These are phyloP conservation scores for Calonectria hawksworthii DNA, from an alignment of 2,329 filamentous ascomycete species.

Conservation along the genomic window DNA sequence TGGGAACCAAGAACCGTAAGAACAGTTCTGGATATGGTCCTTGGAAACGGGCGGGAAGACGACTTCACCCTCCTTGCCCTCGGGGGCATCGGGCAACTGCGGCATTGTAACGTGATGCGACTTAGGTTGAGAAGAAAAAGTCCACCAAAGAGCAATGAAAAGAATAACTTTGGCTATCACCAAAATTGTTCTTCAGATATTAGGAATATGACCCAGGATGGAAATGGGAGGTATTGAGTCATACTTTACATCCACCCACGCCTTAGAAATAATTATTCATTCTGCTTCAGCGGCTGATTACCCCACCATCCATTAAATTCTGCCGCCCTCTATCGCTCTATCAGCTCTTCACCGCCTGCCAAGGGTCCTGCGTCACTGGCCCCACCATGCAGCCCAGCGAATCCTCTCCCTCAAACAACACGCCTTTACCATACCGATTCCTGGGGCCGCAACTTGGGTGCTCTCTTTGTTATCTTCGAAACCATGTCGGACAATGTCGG, in stretches of 20 bases:
- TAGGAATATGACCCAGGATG: background rate
- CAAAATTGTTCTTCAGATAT: background rate
- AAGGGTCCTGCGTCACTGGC: constrained; percentile 29
- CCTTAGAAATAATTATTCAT: constrained; percentile 20
- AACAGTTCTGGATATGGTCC: constrained; percentile 93
- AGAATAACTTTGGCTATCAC: background rate
- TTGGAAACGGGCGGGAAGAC: constrained; percentile 88
- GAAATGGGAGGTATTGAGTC: constrained; percentile 26
- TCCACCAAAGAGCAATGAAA: background rate
- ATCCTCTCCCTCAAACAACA: background rate
- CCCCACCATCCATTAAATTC: constrained; percentile 42
- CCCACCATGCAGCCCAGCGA: background rate
- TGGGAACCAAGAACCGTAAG: constrained; percentile 92
- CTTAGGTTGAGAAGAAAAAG: background rate
- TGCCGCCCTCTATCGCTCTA: constrained; percentile 39
- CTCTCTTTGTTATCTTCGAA: background rate
- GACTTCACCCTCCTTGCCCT: constrained; percentile 51
- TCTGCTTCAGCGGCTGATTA: constrained; percentile 23
- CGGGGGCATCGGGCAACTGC: constrained; percentile 46
- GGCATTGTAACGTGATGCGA: constrained; percentile 46
- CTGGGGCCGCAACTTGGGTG: background rate
- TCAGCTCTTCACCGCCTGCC: constrained; percentile 40
- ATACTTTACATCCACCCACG: constrained; percentile 19
- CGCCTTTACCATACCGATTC: background rate
- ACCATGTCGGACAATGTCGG: constrained; percentile 97